These are phyloP conservation scores for Austroboletus niveus DNA, from an alignment of 1,284 basidiomycete species.

Conservation along the genomic window DNA sequence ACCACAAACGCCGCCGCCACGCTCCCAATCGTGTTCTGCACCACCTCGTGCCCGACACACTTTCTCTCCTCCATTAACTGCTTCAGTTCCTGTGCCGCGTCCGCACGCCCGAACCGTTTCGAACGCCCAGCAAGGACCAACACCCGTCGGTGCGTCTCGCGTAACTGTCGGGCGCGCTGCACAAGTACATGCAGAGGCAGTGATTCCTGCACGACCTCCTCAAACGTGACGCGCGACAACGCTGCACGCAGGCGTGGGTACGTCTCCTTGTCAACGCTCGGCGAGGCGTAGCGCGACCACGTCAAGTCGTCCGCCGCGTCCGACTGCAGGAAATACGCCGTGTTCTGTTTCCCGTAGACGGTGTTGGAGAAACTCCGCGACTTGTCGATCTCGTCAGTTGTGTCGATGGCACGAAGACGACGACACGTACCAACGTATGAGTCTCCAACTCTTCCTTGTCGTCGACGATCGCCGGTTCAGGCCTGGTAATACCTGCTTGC, in stretches of 20 bases:
- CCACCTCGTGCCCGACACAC: conserved; percentile 36
- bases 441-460: conserved; percentile 20
- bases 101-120: conserved; percentile 59
- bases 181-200: conserved; percentile 57
- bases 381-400: conserved; percentile 37
- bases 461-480: conserved; percentile 23
- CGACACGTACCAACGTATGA: conserved; percentile 18
- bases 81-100: conserved; percentile 56
- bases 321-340: conserved; percentile 63
- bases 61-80: conserved; percentile 50
- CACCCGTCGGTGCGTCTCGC: conserved; percentile 33
- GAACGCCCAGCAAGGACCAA: conserved; percentile 76
- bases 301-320: conserved; percentile 71
- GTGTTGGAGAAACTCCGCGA: conserved; percentile 60
- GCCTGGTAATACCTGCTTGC: conserved; percentile 16
- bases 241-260: conserved; percentile 38
- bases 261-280: conserved; percentile 19
- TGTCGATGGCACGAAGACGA: not conserved
- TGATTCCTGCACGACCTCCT: conserved; percentile 38
- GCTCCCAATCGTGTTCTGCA: conserved; percentile 76
- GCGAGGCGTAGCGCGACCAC: conserved; percentile 55
- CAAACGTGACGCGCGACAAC: conserved; percentile 58
- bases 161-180: conserved; percentile 38
- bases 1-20: conserved; percentile 66
- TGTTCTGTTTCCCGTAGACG: conserved; percentile 60